Evolutionary conservation across 345 rosid species (phyloP).

Genomic region (Corchorus capsularis): DNA sequence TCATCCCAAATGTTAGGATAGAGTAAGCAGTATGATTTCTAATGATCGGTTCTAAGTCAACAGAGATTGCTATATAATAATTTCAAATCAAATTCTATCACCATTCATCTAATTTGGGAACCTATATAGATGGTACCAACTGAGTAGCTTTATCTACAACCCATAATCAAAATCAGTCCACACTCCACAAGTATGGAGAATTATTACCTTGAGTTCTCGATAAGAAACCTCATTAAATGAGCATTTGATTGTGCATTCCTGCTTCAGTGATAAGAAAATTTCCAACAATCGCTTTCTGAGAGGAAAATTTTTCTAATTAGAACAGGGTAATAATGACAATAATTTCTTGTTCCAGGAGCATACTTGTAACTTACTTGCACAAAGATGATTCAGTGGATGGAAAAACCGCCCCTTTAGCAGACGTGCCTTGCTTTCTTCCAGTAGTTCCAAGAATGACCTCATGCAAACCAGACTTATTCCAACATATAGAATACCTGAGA

Average conservation of each 20-base stretch:
- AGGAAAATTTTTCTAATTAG: neutral
- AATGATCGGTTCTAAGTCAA: neutral
- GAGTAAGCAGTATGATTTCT: neutral
- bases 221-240: constrained; percentile 41
- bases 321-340: neutral
- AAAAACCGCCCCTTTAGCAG: constrained; percentile 76
- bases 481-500: constrained; percentile 78
- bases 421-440: constrained; percentile 95
- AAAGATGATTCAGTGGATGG: constrained; percentile 78
- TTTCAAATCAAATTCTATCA: neutral
- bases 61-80: neutral
- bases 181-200: constrained; percentile 9
- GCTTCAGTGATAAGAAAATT: constrained; percentile 45
- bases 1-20: neutral
- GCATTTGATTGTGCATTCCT: constrained; percentile 30
- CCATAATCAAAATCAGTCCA: neutral
- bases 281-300: constrained; percentile 62
- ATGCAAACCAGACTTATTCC: constrained; percentile 86
- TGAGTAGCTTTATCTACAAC: neutral
- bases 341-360: constrained; percentile 12
- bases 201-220: constrained; percentile 77
- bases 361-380: constrained; percentile 71
- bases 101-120: neutral
- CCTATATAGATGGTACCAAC: neutral
- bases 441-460: constrained; percentile 94